Base-by-base conservation (phyloP, 1,284 basidiomycete genomes). In the Apiotrichum montevideense region DNA sequence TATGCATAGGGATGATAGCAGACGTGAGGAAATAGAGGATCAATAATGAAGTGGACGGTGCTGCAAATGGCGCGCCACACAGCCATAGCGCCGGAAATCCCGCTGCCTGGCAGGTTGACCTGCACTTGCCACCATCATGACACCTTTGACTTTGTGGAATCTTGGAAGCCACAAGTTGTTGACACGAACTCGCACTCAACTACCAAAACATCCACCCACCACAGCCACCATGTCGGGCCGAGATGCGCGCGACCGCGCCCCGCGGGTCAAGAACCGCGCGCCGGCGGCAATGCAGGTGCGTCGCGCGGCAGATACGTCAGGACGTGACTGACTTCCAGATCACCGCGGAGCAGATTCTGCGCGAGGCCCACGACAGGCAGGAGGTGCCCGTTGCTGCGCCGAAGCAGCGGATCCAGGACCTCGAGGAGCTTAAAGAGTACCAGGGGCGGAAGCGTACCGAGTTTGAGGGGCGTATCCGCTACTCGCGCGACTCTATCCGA, bases 291-390 rank as follows among this genome's bases (percentile, higher is more conserved):
- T 97, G 62, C 93, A 96, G 77, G 88, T 87, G 57, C 57, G 79
- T 74, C 13, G 10, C 2, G 21, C 21, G 21, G 21, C 21, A 21
- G 21, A 21, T 21, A 21, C 21, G 21, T 21, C 21, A 21, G 21
- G 21, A 21, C 21, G 21, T 21, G 21, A 21, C 21, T 21, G 21
- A 21, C 21, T 21, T 8, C 7, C 63, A 93, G 88, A 95, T 98
- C 79, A 96, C 94, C 54, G 91, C 95, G 35, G 95, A 98, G 78
- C 95, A 99, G 79, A 86, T 98, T 45, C 81, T 98, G 13, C 87
- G 96, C 69, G 96, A 98, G 84, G 93, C 96, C 44, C 92, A 98
- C 84, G 96, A 98, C 70, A 82, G 94, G 53, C 95, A 98, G 80
- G 96, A 98, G 70, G 84, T 88, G 29, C 84, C 87, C 13, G 88